Evolutionary conservation across 805 yeast genomes (phyloP).

Genomic region (Candida boleticola): DNA sequence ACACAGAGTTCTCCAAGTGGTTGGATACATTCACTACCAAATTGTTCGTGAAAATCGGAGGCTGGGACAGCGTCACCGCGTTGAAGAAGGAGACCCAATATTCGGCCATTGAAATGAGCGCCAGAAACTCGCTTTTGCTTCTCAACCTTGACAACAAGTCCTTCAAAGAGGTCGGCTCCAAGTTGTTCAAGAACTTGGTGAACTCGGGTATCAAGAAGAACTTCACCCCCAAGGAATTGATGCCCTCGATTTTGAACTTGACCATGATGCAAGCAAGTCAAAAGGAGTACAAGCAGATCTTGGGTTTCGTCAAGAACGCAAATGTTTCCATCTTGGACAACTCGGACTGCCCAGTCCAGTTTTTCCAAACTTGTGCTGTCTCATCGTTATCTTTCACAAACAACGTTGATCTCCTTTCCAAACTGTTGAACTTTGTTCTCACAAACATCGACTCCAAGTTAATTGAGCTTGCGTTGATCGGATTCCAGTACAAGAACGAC

Average conservation of each 20-base stretch:
- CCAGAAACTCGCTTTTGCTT: constrained; percentile 43
- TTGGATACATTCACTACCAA: constrained; percentile 13
- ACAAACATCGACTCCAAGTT: constrained; percentile 54
- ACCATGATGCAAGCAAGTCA: constrained; percentile 35
- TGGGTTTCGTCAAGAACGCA: constrained; percentile 51
- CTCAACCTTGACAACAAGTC: constrained; percentile 31
- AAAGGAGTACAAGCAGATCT: constrained; percentile 60
- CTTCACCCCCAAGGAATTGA: constrained; percentile 50
- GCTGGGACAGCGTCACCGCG: constrained; percentile 22
- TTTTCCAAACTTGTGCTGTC: constrained; percentile 56
- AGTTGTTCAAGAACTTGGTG: constrained; percentile 45
- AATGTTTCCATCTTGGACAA: constrained; percentile 42
- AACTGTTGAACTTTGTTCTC: constrained; percentile 55
- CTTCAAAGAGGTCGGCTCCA: constrained; percentile 31
- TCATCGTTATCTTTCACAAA: constrained; percentile 52
- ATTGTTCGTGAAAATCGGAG: constrained; percentile 22
- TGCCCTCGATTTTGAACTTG: constrained; percentile 43
- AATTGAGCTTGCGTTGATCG: constrained; percentile 59
- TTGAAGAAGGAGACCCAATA: constrained; percentile 11
- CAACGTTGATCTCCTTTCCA: constrained; percentile 45
- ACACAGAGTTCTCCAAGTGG: constrained; percentile 22
- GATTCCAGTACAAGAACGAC: constrained; percentile 41
- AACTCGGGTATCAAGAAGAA: constrained; percentile 50
- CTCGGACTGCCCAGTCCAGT: constrained; percentile 29
- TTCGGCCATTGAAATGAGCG: constrained; percentile 37